Base-by-base conservation (phyloP, 1,139 yeast genomes). In the Sugiyamaella novakii region DNA sequence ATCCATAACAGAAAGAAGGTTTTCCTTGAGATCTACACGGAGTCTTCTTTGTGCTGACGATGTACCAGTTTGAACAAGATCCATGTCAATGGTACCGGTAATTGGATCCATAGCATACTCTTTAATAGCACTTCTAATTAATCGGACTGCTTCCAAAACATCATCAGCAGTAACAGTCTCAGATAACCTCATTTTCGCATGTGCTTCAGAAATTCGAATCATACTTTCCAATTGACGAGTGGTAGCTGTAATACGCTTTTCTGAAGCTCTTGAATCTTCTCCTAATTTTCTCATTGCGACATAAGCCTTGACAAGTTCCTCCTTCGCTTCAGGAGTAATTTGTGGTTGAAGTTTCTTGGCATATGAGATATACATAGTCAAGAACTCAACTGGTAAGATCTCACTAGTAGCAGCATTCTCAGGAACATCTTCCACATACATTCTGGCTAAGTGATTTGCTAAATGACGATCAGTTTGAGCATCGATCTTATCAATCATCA, bases 41-140 rank as follows among this genome's bases (percentile, higher is more conserved):
- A 84, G 68, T 60, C 84, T 80, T 65, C 97, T 77, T 67, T 91
- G 96, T 3, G 94, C 87, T 1, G 87, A 78, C 0, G 97, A 87
- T 31, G 94, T 89, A 51, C 98, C 98, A 0, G 98, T 92, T 70
- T 91, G 97, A 28, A 92, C 89, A 69, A 94, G 76, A 67, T 89
- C 97, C 97, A 92, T 89, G 66, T 94, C 98, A 59, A 92, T 92
- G 62, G 92, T 80, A 35, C 99, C 99, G 0, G 98, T 91, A 36
- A 85, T 76, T 27, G 98, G 98, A 70, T 92, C 99, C 6, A 97
- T 92, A 12, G 99, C 99, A 67, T 92, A 94, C 58, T 92, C 98
- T 68, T 92, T 92, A 57, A 92, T 87, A 18, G 99, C 99, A 8
- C 95, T 79, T 60, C 87, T 84, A 65, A 91, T 92, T 58, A 92